phyloP scores from a whole-genome alignment of 2,329 filamentous ascomycete species.

The Apiospora marii region DNA sequence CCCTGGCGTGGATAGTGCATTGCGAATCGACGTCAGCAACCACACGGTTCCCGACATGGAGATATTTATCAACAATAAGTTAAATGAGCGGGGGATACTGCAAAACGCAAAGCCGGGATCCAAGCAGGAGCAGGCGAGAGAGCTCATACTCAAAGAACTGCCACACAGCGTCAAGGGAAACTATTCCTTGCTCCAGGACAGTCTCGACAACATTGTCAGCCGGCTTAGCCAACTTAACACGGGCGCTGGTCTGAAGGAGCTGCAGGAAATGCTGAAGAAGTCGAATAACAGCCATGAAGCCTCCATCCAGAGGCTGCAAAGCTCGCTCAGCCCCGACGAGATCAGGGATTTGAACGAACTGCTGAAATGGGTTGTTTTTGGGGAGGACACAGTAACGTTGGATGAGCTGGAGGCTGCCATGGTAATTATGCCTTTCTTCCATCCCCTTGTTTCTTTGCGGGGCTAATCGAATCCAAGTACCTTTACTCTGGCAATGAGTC shows the following conservation, averaged over 20 bases:
- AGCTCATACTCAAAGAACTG: constrained; percentile 34
- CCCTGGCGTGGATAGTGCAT: constrained; percentile 12
- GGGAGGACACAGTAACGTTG: constrained; percentile 28
- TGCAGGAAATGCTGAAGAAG: background rate
- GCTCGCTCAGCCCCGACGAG: constrained; percentile 34
- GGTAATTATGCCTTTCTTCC: no score
- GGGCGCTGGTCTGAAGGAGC: background rate
- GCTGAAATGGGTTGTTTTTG: constrained; percentile 38
- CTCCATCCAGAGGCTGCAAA: constrained; percentile 37
- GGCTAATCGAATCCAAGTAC: constrained; percentile 30
- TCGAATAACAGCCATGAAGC: background rate
- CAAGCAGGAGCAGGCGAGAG: constrained; percentile 31
- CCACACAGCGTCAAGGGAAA: constrained; percentile 17
- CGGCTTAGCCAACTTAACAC: background rate
- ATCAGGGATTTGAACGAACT: constrained; percentile 39
- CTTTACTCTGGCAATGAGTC: constrained; percentile 35
- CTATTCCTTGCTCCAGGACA: background rate
- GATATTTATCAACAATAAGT: constrained; percentile 31
- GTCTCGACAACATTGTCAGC: background rate
- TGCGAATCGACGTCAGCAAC: constrained; percentile 32
- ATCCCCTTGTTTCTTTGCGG: no score
- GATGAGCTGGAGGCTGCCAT: constrained; percentile 37
- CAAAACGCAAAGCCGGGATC: constrained; percentile 32
- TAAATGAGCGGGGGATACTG: constrained; percentile 31
- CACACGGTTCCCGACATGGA: constrained; percentile 36